These are phyloP conservation scores for Scutellaria galericulata DNA, from an alignment of 257 asterid genomes.

Conservation along the genomic window DNA sequence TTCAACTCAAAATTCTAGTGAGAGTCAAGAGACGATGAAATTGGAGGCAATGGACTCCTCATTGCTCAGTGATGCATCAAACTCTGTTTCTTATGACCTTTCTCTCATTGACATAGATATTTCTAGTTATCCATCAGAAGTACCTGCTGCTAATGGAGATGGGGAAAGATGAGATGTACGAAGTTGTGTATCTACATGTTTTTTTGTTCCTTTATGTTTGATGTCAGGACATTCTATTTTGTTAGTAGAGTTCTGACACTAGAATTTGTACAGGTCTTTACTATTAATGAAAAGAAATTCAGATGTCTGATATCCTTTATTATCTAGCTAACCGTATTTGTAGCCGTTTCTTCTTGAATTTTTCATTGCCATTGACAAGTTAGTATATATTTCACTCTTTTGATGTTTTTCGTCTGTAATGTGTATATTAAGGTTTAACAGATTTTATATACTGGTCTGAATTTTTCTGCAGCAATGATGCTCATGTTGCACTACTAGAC, in stretches of 20 bases:
- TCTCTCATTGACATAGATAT: conserved; percentile 80
- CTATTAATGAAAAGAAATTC: conserved; percentile 28
- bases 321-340: background rate
- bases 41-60: conserved; percentile 66
- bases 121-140: conserved; percentile 63
- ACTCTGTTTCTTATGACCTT: conserved; percentile 59
- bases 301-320: conserved; percentile 16
- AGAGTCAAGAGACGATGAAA: conserved; percentile 40
- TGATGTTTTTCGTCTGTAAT: background rate
- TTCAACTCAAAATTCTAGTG: conserved; percentile 41
- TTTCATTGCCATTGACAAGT: background rate
- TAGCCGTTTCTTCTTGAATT: background rate
- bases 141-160: conserved; percentile 54
- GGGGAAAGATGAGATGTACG: conserved; percentile 52
- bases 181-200: conserved; percentile 27
- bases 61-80: conserved; percentile 59
- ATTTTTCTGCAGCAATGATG: conserved; percentile 9
- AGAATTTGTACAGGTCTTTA: conserved; percentile 55
- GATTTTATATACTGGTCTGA: background rate
- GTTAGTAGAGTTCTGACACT: conserved; percentile 40
- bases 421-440: background rate
- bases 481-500: background rate
- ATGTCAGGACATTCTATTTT: conserved; percentile 12
- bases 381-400: background rate
- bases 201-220: conserved; percentile 11